phyloP scores from a whole-genome alignment of 345 rosid genomes.

The Eutrema yunnanense region DNA sequence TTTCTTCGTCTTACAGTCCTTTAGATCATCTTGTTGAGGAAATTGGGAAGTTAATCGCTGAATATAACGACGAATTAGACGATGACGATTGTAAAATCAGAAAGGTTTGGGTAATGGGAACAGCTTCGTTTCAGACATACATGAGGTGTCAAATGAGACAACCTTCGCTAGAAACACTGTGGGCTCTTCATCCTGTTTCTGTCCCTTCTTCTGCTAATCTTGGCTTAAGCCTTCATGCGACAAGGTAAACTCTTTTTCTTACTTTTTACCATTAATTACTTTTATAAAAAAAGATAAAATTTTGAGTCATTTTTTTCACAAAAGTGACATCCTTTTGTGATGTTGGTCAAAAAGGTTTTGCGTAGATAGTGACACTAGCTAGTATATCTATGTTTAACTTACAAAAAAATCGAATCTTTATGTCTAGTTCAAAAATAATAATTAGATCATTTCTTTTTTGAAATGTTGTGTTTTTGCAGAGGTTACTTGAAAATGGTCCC shows the following conservation, averaged over 20 bases:
- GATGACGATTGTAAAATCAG: conserved; percentile 39
- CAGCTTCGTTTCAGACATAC: conserved; percentile 75
- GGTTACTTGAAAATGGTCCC: conserved; percentile 31
- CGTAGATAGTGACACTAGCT: conserved; percentile 36
- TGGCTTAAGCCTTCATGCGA: conserved; percentile 69
- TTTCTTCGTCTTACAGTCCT: conserved; percentile 39
- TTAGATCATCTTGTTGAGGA: conserved; percentile 58
- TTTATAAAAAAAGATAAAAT: not conserved
- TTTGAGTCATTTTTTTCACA: conserved; percentile 2
- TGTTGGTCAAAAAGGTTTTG: conserved; percentile 28
- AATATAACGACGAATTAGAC: conserved; percentile 19
- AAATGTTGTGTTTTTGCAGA: conserved; percentile 17
- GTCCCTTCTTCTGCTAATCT: conserved; percentile 81
- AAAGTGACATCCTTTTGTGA: conserved; percentile 22
- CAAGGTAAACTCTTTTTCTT: conserved; percentile 45
- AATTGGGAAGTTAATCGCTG: conserved; percentile 44
- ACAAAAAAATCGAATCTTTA: conserved; percentile 30
- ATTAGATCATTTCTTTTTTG: not conserved
- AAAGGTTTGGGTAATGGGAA: conserved; percentile 69
- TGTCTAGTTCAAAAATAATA: conserved; percentile 22
- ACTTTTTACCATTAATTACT: conserved; percentile 25
- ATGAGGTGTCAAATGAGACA: conserved; percentile 73
- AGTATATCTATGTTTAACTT: conserved; percentile 17
- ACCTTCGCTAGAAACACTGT: conserved; percentile 70
- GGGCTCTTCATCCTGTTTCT: conserved; percentile 81